Evolutionary conservation across 2,329 filamentous ascomycete species (phyloP), one percentile per base, ranked within the genome.

Genomic region (Aaosphaeria arxii): DNA sequence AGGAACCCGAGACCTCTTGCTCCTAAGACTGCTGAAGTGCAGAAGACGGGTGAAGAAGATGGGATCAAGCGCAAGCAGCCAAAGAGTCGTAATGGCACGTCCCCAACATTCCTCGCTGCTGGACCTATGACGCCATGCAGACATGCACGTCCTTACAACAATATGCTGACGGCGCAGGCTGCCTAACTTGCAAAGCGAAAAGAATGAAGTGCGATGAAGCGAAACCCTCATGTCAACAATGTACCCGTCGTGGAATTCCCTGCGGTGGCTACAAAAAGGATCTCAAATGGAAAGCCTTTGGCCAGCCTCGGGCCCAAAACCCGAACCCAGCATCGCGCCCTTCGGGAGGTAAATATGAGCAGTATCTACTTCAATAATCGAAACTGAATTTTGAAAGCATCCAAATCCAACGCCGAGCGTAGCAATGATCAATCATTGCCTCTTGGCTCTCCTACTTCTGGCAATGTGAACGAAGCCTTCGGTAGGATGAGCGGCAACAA

Each of bases 221-320:
- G 43, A 87, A 88, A 58, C 85, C 84, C 2, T 75, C 75, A 32
- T 87, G 84, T 57, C 75, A 79, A 44, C 84, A 87, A 71, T 87
- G 84, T 62, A 74, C 81, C 45, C 83, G 81, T 57, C 76, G 85
- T 47, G 82, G 79, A 48, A 83, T 87, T 30, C 66, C 74, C 5
- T 88, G 85, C 62, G 85, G 84, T 50, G 85, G 85, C 13, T 88
- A 88, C 67, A 85, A 81, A 65, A 88, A 86, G 62, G 81, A 86
- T 63, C 86, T 87, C 67, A 86, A 87, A 73, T 88, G 84, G 84
- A 77, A 54, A 47, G 11, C 39, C 24, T 40, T 40, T 4, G 39
- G 39, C 9, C 11, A 40, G 39, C 39, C 38, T 51, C 49, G 24
- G 45, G 33, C 33, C 33, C 33, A 9, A 36, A 36, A 36, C n/a